Base-by-base conservation (phyloP, 2,329 filamentous ascomycete species). In the Pestalotiopsis sp. region DNA sequence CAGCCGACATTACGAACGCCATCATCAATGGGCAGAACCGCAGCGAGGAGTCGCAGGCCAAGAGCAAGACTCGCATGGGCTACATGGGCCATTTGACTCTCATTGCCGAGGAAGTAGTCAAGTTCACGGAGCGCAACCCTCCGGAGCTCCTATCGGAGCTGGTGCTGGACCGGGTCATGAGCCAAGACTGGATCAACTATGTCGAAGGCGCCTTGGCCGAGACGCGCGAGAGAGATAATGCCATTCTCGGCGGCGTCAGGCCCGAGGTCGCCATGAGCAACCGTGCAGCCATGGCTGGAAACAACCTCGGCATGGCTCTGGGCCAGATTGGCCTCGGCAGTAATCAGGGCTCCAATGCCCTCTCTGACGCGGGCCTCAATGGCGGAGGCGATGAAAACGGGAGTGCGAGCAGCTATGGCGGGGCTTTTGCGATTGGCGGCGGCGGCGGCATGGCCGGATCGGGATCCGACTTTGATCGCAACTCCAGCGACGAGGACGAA, bases 11-110 rank as follows among this genome's bases (percentile, higher is more conserved):
- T 71, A 98, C 95, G 2, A 92, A 93, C 70, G 91, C 94, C 72
- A 98, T 99, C 75, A 93, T 98, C 74, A 91, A 95, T 73, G 96
- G 96, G 60, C 96, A 99, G 80, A 88, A 88, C 71, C 90, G 91
- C 62, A 97, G 94, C 74, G 95, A 98, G 76, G 91, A 93, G 78
- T 93, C 94, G 0, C 94, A 98, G 80, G 84, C 88, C 69, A 90
- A 92, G 77, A 93, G 89, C 72, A 94, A 93, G 79, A 98, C 97
- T 81, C 92, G 96, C 63, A 91, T 98, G 79, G 96, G 96, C 56
- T 99, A 98, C 82, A 99, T 99, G 67, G 96, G 96, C 3, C 96
- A 99, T 80, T 85, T 99, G 64, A 99, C 96, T 0, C 87, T 99
- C 36, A 98, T 99, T 70, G 95, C 96, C 38, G 96, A 99, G 80